These are phyloP conservation scores for Geranium incanum DNA, from an alignment of 441 rosid species.

Conservation along the genomic window DNA sequence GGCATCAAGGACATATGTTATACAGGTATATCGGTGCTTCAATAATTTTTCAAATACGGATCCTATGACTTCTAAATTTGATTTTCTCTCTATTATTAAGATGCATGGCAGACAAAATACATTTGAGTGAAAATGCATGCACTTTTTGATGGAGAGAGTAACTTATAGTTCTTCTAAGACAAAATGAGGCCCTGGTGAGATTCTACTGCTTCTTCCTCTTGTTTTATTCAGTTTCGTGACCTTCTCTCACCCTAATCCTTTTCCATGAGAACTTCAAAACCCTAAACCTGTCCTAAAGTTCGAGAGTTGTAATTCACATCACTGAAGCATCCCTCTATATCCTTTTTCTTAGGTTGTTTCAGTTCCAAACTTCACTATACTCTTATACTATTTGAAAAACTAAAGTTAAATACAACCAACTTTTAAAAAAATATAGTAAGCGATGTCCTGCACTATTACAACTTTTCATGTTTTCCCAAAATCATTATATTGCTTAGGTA, in stretches of 20 bases:
- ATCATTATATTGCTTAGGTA: background rate
- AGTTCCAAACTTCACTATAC: background rate
- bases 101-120: background rate
- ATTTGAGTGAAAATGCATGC: background rate
- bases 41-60: background rate
- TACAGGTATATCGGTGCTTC: background rate
- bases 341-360: background rate
- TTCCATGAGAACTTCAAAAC: background rate
- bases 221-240: background rate
- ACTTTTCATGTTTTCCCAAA: background rate
- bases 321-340: background rate
- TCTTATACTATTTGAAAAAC: background rate
- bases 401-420: background rate
- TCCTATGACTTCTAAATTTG: background rate
- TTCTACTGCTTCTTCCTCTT: background rate
- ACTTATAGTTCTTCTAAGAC: background rate
- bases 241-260: background rate
- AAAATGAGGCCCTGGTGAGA: background rate
- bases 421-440: background rate
- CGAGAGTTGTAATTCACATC: background rate
- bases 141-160: background rate
- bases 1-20: background rate
- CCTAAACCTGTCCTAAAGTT: background rate
- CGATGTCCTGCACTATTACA: background rate
- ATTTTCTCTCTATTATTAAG: background rate